phyloP scores from a whole-genome alignment of 2,329 filamentous ascomycete genomes.

The Nemania abortiva region DNA sequence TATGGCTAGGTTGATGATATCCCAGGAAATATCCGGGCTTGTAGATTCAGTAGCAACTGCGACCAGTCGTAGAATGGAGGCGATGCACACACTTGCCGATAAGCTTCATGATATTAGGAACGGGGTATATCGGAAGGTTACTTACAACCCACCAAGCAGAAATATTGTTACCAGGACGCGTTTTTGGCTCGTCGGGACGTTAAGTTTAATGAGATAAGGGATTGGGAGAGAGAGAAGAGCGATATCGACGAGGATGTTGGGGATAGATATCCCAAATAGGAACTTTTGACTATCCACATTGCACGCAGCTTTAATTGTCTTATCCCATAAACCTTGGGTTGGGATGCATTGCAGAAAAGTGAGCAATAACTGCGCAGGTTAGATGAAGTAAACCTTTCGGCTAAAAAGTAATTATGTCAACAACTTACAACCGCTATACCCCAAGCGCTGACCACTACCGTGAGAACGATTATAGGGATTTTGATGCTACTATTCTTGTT shows the following conservation, averaged over 20 bases:
- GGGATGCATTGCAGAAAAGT: slow-evolving; percentile 15
- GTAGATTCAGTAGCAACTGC: slow-evolving; percentile 8
- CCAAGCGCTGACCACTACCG: not conserved
- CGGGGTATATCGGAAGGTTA: not conserved
- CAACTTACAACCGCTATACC: slow-evolving; percentile 8
- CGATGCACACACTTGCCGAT: slow-evolving; percentile 16
- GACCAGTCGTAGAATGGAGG: slow-evolving; percentile 19
- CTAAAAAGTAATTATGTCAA: too few species aligned
- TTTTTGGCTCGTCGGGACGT: slow-evolving; percentile 1
- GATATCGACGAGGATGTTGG: slow-evolving; percentile 26
- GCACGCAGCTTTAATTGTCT: slow-evolving; percentile 13
- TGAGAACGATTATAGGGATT: slow-evolving; percentile 8
- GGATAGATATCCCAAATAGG: slow-evolving; percentile 20
- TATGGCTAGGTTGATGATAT: slow-evolving; percentile 6
- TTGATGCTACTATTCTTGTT: slow-evolving; percentile 29
- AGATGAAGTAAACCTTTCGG: not conserved
- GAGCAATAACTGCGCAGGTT: not conserved
- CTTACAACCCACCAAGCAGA: slow-evolving; percentile 17
- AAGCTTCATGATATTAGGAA: not conserved
- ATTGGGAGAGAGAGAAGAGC: slow-evolving; percentile 8
- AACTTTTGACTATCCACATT: slow-evolving; percentile 18
- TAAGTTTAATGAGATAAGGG: slow-evolving; percentile 5
- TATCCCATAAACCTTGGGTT: slow-evolving; percentile 12
- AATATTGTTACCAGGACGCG: slow-evolving; percentile 8
- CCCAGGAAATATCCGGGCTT: slow-evolving; percentile 11